These are phyloP conservation scores for Flaveria floridana DNA, from an alignment of 140 eudicot genomes.

Conservation along the genomic window DNA sequence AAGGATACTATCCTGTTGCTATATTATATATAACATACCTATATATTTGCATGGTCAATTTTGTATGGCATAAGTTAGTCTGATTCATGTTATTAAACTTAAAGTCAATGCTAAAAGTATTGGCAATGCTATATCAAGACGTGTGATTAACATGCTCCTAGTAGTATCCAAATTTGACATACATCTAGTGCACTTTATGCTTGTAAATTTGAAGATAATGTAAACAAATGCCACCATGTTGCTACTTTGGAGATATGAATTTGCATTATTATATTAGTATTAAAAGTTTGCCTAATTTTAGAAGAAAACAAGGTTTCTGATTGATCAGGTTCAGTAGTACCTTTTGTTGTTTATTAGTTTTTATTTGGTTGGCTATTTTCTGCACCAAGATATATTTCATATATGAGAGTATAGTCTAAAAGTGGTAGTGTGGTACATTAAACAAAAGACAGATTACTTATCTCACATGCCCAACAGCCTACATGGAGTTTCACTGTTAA, in stretches of 20 bases:
- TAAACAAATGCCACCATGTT: background rate
- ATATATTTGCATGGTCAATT: background rate
- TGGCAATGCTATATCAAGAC: background rate
- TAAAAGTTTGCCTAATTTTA: background rate
- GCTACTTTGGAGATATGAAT: background rate
- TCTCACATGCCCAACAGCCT: background rate
- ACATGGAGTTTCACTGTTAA: conserved; percentile 10
- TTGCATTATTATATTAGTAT: background rate
- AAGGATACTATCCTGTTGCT: background rate
- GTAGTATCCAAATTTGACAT: background rate
- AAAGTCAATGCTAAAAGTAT: background rate
- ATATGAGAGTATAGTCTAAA: background rate
- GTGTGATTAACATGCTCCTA: background rate
- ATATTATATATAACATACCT: background rate
- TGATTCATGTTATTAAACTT: background rate
- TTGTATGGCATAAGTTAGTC: background rate
- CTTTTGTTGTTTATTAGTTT: conserved; percentile 14
- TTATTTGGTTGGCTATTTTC: background rate
- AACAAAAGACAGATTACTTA: background rate
- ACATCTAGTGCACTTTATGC: background rate
- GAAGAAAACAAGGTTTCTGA: background rate
- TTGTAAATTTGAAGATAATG: background rate
- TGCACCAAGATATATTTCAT: conserved; percentile 12
- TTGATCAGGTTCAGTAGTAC: background rate
- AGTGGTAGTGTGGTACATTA: background rate